These are phyloP conservation scores for Apiotrichum akiyoshidainum DNA, from an alignment of 1,284 basidiomycete species.

Conservation along the genomic window DNA sequence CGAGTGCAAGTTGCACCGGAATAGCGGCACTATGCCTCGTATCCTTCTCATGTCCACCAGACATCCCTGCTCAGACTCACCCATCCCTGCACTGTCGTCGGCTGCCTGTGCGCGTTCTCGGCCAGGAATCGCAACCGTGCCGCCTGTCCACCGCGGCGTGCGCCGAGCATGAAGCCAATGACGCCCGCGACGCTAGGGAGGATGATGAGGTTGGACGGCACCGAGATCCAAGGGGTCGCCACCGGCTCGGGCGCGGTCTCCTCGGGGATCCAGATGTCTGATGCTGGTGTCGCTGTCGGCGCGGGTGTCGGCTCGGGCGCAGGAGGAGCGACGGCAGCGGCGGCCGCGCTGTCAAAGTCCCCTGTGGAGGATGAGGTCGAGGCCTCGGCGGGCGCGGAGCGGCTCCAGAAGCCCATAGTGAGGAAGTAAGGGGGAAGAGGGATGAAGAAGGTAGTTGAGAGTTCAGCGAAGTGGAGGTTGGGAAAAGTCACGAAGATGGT, in stretches of 20 bases:
- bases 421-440: too few species aligned
- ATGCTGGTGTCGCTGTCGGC: background rate
- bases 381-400: too few species aligned
- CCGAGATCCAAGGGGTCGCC: slow-evolving; percentile 9
- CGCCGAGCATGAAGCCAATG: slow-evolving; percentile 45
- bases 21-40: background rate
- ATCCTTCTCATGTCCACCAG: background rate
- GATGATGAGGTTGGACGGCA: slow-evolving; percentile 41
- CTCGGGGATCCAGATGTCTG: background rate
- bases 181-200: slow-evolving; percentile 37
- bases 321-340: background rate
- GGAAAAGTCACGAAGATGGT: too few species aligned
- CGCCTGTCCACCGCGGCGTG: slow-evolving; percentile 38
- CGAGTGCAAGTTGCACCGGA: background rate
- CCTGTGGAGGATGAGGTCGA: too few species aligned
- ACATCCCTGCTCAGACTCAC: slow-evolving; percentile 24
- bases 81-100: slow-evolving; percentile 50
- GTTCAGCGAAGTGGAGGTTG: too few species aligned
- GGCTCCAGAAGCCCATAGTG: too few species aligned
- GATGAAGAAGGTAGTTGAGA: too few species aligned
- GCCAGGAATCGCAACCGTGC: slow-evolving; percentile 48
- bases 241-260: background rate
- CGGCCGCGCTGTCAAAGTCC: background rate
- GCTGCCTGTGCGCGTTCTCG: slow-evolving; percentile 50
- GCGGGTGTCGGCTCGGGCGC: background rate